Evolutionary conservation across 2,329 filamentous ascomycete species (phyloP), one percentile per base, ranked within the genome.

Genomic region (Cladosporium austrohemisphaericum): DNA sequence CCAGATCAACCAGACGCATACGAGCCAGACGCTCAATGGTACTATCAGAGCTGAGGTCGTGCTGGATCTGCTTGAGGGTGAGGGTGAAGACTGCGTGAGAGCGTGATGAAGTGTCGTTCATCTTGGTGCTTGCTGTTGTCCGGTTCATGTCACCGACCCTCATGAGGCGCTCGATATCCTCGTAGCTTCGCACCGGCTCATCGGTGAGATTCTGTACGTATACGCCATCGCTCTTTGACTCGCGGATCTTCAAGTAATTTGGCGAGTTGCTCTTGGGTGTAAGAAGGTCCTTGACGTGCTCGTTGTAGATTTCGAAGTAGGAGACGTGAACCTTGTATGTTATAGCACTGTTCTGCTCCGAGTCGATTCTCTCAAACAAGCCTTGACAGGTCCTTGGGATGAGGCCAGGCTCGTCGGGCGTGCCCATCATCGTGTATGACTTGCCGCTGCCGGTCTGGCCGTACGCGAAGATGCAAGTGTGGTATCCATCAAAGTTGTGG

Each of bases 221-320:
- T 5, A 94, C 92, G 0, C 93, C 93, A 59, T 97, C 92, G 22
- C 84, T 90, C 14, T 91, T 92, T 14, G 89, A 95, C 73, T 98
- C 93, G 62, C 93, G 85, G 63, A 98, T 95, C 71, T 96, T 96
- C 61, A 98, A 85, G 67, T 97, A 96, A 65, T 94, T 85, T 1
- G 91, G 88, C 4, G 87, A 77, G 54, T 87, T 86, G 49, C 83
- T 86, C 22, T 86, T 79, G 9, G 91, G 88, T 0, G 90, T 86
- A 37, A 98, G 80, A 28, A 98, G 75, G 65, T 98, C 93, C 51
- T 93, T 88, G 41, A 98, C 93, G 69, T 97, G 93, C 72, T 98
- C 93, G 70, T 98, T 98, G 79, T 98, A 98, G 54, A 98, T 93
- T 68, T 98, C 93, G 64, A 98, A 97, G 73, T 98, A 98, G 3